Evolutionary conservation across 2,329 filamentous ascomycete species (phyloP).

Genomic region (Colletotrichum kahawae): DNA sequence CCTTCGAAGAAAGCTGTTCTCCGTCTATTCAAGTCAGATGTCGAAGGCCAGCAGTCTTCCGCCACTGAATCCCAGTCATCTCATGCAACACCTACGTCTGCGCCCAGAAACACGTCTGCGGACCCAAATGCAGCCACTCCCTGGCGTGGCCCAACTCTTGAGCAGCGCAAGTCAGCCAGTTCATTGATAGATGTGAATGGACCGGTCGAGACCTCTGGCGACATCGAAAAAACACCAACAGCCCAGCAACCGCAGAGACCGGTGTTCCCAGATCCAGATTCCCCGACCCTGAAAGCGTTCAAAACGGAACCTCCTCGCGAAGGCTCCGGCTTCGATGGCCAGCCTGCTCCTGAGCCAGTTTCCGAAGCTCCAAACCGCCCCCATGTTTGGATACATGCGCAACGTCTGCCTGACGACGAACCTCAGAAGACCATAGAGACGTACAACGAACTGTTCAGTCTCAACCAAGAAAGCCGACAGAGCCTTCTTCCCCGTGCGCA

Average conservation of each 20-base stretch:
- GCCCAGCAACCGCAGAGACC: neutral
- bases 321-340: constrained; percentile 1
- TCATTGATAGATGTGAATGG: neutral
- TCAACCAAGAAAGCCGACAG: neutral
- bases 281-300: neutral
- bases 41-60: neutral
- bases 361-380: neutral
- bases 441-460: neutral
- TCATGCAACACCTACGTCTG: neutral
- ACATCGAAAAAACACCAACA: neutral
- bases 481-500: neutral
- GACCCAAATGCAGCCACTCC: neutral
- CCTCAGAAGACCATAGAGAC: neutral
- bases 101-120: neutral
- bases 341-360: neutral
- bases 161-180: neutral
- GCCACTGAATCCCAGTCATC: neutral
- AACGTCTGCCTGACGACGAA: neutral
- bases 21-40: neutral
- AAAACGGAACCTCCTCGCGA: neutral
- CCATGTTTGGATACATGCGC: neutral
- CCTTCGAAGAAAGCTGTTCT: neutral
- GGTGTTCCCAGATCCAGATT: neutral
- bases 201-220: neutral
- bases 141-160: neutral